Evolutionary conservation across 352 stramenopile genomes (phyloP), one percentile per base, ranked within the genome.

Genomic region (Phytopythium sindhum): DNA sequence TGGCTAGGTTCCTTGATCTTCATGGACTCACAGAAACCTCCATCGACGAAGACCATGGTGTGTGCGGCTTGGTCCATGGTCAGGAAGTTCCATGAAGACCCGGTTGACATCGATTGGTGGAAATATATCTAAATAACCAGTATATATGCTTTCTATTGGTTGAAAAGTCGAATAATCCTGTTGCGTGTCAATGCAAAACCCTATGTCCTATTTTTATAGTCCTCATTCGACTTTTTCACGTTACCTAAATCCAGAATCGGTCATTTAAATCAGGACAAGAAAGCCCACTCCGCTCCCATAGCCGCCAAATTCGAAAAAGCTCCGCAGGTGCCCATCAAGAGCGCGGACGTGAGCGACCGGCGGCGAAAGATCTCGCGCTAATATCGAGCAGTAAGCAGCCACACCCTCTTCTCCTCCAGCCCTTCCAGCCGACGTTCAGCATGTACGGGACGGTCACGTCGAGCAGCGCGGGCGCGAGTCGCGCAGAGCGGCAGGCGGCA

Each of bases 391-490:
- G 12, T 15, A 47, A 7, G 39, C 39, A n/a, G 3, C 45, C 21
- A 4, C 26, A 12, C 50, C 31, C 33, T 21, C 33, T 23, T 21
- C 29, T 8, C 31, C 33, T 15, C 21, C 33, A 2, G 14, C 31
- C 28, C 51, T 3, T 14, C 7, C 12, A 2, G 0, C 33, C 26
- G 19, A 14, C 50, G 12, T 2, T 19, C 53, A 45, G 19, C 45
- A 87, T 88, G 78, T 88, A 88, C 64, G 78, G 78, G 44, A 84
- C 78, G 7, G 70, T 88, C 57, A 72, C 67, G 51, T 64, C 63
- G 12, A 74, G 61, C 42, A 50, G 50, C 44, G 44, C 60, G 35
- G 60, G 66, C 67, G 69, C 65, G 59, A 54, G 58, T 44, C 69
- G 68, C 67, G 64, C 72, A 57, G 48, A 63, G 35, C 50, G 70